Percentiles rank a stretch among this genome's conserved stretches.
Conservation (phyloP, 2,329 filamentous ascomycete species). For the Sclerotinia glacialis region DNA sequence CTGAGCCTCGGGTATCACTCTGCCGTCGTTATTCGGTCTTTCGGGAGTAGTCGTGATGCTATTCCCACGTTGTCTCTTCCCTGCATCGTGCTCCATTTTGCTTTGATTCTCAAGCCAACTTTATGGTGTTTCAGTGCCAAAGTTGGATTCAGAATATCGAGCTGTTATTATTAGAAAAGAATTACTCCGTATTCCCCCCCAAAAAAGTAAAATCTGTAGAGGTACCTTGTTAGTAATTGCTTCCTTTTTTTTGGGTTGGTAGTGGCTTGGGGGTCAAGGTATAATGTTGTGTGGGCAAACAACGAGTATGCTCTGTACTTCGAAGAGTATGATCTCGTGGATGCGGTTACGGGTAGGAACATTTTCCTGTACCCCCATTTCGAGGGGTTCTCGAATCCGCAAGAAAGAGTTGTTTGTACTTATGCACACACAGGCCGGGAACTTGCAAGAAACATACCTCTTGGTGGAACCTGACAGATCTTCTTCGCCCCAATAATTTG, state of each 20-base stretch:
- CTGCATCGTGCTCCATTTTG: conserved; percentile 23
- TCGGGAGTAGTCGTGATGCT: conserved; percentile 21
- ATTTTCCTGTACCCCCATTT: conserved; percentile 16
- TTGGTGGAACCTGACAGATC: conserved; percentile 19
- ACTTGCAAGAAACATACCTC: conserved; percentile 18
- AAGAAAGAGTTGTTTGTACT: conserved; percentile 16
- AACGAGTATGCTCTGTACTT: conserved; percentile 12
- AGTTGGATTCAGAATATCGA: background rate
- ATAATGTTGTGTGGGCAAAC: conserved; percentile 16
- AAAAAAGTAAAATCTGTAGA: conserved; percentile 7
- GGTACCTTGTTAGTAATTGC: conserved; percentile 13
- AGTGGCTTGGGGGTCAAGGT: conserved; percentile 5
- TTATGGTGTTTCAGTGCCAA: background rate
- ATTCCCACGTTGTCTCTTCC: conserved; percentile 22
- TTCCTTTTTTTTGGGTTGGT: background rate
- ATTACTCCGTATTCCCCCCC: conserved; percentile 1
- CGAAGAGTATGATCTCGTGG: conserved; percentile 18
- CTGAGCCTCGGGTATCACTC: conserved; percentile 15
- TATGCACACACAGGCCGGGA: conserved; percentile 14
- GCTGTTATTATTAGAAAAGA: conserved; percentile 16
- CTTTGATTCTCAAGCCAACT: background rate
- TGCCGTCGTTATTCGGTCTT: conserved; percentile 17
- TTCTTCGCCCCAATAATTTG: conserved; percentile 10
- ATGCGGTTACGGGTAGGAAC: conserved; percentile 14
- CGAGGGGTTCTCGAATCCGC: conserved; percentile 20